Evolutionary conservation across 1,284 basidiomycete genomes (phyloP).

Genomic region (Grifola frondosa): DNA sequence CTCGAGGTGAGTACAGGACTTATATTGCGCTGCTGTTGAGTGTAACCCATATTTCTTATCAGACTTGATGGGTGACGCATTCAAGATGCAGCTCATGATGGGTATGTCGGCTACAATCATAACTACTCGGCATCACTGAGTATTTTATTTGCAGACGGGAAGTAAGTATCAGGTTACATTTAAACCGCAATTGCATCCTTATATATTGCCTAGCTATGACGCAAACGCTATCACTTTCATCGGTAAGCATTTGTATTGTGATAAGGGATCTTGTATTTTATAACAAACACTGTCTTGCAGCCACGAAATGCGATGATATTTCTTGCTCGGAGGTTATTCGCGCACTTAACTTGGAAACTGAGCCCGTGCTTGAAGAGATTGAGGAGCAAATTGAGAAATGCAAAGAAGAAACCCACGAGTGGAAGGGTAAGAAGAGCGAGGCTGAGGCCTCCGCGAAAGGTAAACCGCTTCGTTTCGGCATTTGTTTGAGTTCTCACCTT

Average conservation of each 20-base stretch:
- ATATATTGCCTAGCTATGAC: slow-evolving; percentile 43
- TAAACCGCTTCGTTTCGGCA: slow-evolving; percentile 20
- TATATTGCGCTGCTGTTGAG: background rate
- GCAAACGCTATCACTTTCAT: slow-evolving; percentile 60
- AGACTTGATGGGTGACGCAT: slow-evolving; percentile 62
- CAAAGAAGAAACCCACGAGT: slow-evolving; percentile 37
- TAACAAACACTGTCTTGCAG: slow-evolving; percentile 27
- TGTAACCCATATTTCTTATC: too few relatives aligned
- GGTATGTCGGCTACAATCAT: slow-evolving; percentile 23
- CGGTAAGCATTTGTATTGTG: too few relatives aligned
- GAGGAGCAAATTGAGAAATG: slow-evolving; percentile 45
- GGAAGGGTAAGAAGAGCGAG: slow-evolving; percentile 42
- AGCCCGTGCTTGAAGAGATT: slow-evolving; percentile 50
- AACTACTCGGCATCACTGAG: background rate
- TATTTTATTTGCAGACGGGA: slow-evolving; percentile 40
- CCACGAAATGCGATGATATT: slow-evolving; percentile 68
- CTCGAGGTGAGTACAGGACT: slow-evolving; percentile 40
- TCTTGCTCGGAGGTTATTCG: slow-evolving; percentile 57
- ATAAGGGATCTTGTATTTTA: too few relatives aligned
- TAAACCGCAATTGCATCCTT: slow-evolving; percentile 3
- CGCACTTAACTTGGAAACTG: slow-evolving; percentile 49
- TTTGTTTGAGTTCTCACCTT: too few relatives aligned
- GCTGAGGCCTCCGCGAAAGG: slow-evolving; percentile 44
- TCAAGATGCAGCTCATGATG: slow-evolving; percentile 60
- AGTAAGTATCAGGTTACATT: slow-evolving; percentile 36